Evolutionary conservation across 139 green algal genomes (phyloP).

Genomic region (Ostreobium quekettii): DNA sequence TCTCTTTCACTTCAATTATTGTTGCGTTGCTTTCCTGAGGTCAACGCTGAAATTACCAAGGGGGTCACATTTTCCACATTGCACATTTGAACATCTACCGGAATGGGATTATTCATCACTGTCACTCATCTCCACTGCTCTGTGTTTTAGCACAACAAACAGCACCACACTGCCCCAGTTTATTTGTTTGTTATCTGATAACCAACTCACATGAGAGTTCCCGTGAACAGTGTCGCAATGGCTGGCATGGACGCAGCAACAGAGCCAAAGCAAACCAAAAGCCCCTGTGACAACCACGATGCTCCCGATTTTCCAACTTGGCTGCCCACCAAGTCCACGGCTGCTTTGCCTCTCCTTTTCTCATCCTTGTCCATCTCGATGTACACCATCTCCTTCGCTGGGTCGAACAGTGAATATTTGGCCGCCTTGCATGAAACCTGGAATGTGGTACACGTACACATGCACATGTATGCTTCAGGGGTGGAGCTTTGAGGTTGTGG

Average conservation of each 20-base stretch:
- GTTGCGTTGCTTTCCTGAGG: neutral
- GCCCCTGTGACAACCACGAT: constrained; percentile 40
- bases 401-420: constrained; percentile 77
- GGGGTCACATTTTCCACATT: neutral
- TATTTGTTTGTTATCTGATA: too few relatives aligned
- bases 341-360: constrained; percentile 74
- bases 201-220: neutral
- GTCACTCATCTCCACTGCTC: neutral
- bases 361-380: constrained; percentile 72
- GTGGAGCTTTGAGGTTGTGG: too few relatives aligned
- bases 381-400: constrained; percentile 87
- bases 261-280: constrained; percentile 19
- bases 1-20: too few relatives aligned
- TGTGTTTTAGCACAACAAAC: too few relatives aligned
- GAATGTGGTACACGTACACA: too few relatives aligned
- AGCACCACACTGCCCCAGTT: too few relatives aligned
- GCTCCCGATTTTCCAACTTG: constrained; percentile 69
- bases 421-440: constrained; percentile 13
- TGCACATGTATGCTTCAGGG: too few relatives aligned
- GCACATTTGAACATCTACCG: neutral
- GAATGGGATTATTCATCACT: neutral
- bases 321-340: constrained; percentile 72
- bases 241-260: constrained; percentile 11
- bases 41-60: neutral
- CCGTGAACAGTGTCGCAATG: constrained; percentile 4